These are phyloP conservation scores for Xylaria polymorpha DNA, from an alignment of 2,329 filamentous ascomycete genomes.

Conservation along the genomic window DNA sequence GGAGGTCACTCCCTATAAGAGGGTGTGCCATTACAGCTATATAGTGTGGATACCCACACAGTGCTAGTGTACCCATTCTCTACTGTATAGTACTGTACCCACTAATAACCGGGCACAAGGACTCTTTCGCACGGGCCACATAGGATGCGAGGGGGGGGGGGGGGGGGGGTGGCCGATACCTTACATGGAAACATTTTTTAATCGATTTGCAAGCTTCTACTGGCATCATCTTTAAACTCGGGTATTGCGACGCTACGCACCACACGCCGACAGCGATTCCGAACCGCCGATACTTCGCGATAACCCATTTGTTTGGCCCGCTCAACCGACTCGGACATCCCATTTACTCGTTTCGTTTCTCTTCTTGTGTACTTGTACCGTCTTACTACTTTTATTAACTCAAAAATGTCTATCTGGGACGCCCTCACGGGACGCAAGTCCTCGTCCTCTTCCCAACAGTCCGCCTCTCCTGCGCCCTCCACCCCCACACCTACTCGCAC, in stretches of 20 bases:
- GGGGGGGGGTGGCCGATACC: no score
- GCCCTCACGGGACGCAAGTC: constrained; percentile 70
- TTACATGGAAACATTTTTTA: constrained; percentile 41
- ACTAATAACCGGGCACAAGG: background rate
- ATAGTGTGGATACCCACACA: no score
- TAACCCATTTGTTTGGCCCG: background rate
- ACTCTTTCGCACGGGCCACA: constrained; percentile 33
- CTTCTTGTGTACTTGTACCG: constrained; percentile 33
- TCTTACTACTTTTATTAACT: constrained; percentile 25
- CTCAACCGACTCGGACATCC: background rate
- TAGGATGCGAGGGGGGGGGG: no score
- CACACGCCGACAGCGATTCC: constrained; percentile 10
- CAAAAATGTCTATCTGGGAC: constrained; percentile 69
- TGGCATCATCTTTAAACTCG: constrained; percentile 20
- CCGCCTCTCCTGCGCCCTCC: constrained; percentile 57
- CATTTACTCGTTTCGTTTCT: constrained; percentile 24
- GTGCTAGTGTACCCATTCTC: no score
- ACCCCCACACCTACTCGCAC: constrained; percentile 62
- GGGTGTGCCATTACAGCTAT: no score
- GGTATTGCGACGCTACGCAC: constrained; percentile 31
- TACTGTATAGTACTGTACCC: background rate
- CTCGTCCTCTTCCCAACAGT: constrained; percentile 51
- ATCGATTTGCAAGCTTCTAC: constrained; percentile 20
- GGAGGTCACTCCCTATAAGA: no score
- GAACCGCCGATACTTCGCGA: constrained; percentile 4